Base-by-base conservation (phyloP, 2,329 filamentous ascomycete species). In the Colletotrichum sp. region DNA sequence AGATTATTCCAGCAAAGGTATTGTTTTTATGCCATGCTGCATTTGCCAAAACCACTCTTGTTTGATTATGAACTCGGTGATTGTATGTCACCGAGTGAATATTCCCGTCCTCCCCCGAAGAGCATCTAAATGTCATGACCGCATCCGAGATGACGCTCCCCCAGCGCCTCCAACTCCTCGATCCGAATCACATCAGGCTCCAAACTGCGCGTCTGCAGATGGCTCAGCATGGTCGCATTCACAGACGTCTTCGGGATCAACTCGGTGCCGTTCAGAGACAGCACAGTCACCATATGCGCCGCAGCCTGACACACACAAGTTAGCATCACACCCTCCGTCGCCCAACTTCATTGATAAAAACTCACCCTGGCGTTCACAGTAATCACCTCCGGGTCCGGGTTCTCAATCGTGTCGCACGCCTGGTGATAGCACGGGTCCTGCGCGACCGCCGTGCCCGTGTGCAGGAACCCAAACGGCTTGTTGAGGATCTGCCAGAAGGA, bases 381-480 rank as follows among this genome's bases (percentile, higher is more conserved):
- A 6, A 85, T 79, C 2, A 84, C 85, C 26, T 85, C 82, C 12
- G 81, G 83, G 73, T 85, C 80, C 5, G 85, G 83, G 77, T 87
- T 85, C 63, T 83, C 83, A 18, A 87, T 82, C 71, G 83, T 83
- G 39, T 88, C 86, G 36, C 85, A 86, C 2, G 84, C 85, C 39
- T 86, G 81, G 77, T 85, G 80, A 78, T 83, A 82, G 77, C 81
- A 77, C 44, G 80, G 73, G 77, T 83, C 71, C 79, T 85, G 79
- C 80, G 90, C 83, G 34, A 85, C 88, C 76, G 91, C 90, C 3
- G 90, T 91, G 7, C 92, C 92, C 3, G 91, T 93, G 79, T 91
- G 90, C 30, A 93, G 84, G 13, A 91, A 91, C 84, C 90, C 57
- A 82, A 87, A 26, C 85, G 90, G 79, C 92, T 92, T 84, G 9